Evolutionary conservation across 1,284 basidiomycete species (phyloP), one percentile per base, ranked within the genome.

Genomic region (Moniliella sp.): DNA sequence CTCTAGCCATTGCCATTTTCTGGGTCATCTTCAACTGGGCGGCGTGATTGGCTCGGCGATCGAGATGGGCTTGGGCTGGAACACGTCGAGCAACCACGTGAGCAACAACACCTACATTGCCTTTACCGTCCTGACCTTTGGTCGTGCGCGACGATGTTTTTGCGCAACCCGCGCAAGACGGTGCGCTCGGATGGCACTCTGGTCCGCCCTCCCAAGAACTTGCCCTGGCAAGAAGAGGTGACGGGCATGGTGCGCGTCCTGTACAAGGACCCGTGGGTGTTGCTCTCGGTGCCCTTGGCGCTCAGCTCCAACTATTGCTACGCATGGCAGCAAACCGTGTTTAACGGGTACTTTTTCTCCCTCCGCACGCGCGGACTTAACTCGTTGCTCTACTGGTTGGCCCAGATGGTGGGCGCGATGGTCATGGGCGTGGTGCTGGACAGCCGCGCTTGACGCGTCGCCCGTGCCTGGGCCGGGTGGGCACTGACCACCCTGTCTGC

Each of bases 11-110:
- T 40, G 73, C 71, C 13, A 66, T 76, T 28, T 65, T 79, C 58
- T 80, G 76, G 77, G 50, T 65, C 27, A 50, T 49, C 37, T 78
- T 78, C 65, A 77, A 78, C 33, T 61, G 11, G 66, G 76, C 15
- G 74, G 69, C 33, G 73, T 76, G 9, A 67, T 78, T 18, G 76
- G 76, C 4, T 67, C 71, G 1, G 66, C 72, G 10, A 73, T 77
- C 25, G 67, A 74, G 13, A 63, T 76, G 11, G 50, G 46, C 9
- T 32, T 53, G 5, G 42, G 42, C 7, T 48, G 48, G 37, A 39
- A 54, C 36, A 39, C 37, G n/a, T 29, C 37, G 3, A 29, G 31
- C 13, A 45, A 46, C 33, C 35, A 42, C 18, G 41, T 49, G 13
- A 36, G 34, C 14, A 46, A 49, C 32, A 38, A 40, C 14, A 39